A percentile compares a stretch with the other conserved stretches of the same genome.
phyloP scores from a whole-genome alignment of 257 asterid species.

The Solanum habrochaites region DNA sequence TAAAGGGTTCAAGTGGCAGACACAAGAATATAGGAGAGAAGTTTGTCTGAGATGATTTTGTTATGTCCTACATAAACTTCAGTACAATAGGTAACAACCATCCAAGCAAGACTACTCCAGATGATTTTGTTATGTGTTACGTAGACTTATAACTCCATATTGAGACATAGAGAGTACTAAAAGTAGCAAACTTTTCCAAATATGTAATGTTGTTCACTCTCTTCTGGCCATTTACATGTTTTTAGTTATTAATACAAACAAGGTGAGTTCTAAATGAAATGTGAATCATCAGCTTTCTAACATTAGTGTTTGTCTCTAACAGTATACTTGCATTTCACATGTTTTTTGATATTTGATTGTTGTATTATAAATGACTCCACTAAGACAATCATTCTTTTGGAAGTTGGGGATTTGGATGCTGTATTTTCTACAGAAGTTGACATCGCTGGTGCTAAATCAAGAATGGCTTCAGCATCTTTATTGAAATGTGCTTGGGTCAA shows the following conservation, averaged over 20 bases:
- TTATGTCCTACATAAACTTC: background rate
- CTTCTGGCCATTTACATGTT: background rate
- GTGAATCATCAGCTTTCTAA: background rate
- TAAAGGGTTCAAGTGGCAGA: background rate
- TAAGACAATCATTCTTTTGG: background rate
- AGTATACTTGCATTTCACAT: background rate
- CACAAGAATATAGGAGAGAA: background rate
- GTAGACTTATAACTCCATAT: background rate
- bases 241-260: background rate
- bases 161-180: background rate
- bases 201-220: background rate
- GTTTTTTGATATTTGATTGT: background rate
- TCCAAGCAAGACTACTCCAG: background rate
- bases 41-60: background rate
- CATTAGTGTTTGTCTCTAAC: background rate
- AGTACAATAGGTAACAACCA: background rate
- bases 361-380: background rate
- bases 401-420: conserved; percentile 61
- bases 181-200: background rate
- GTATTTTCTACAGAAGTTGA: conserved; percentile 66
- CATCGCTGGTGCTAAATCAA: conserved; percentile 71
- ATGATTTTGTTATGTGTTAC: background rate
- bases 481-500: conserved; percentile 52
- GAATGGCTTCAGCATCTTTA: conserved; percentile 53
- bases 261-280: background rate